These are phyloP conservation scores for Clitoria ternatea DNA, from an alignment of 306 rosid genomes.

Conservation along the genomic window DNA sequence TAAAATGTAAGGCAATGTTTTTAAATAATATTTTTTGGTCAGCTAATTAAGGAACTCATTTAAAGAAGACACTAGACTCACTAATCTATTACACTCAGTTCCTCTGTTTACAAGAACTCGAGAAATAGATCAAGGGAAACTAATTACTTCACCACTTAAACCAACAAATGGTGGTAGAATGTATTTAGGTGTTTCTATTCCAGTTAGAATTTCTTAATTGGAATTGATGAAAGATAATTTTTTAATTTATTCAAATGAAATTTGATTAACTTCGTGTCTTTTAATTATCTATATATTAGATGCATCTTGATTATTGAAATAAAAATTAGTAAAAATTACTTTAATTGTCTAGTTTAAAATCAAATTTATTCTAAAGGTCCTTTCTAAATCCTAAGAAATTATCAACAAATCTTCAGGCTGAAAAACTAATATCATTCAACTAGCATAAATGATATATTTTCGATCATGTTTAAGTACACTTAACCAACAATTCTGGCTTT, in stretches of 20 bases:
- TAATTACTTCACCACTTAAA: background rate
- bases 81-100: background rate
- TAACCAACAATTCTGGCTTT: background rate
- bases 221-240: too few species aligned
- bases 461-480: background rate
- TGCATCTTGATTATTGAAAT: too few species aligned
- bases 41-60: too few species aligned
- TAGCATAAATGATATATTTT: background rate
- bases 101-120: background rate
- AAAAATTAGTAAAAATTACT: background rate
- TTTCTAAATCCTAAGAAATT: background rate
- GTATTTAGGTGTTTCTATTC: background rate
- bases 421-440: slow-evolving; percentile 20
- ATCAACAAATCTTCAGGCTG: slow-evolving; percentile 25
- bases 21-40: too few species aligned
- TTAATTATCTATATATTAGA: too few species aligned
- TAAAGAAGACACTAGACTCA: background rate
- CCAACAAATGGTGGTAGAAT: background rate
- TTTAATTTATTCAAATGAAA: too few species aligned
- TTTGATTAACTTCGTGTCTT: too few species aligned
- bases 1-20: too few species aligned
- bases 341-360: background rate
- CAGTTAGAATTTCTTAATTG: too few species aligned
- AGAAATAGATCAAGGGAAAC: background rate
- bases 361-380: background rate